Base-by-base conservation (phyloP, 768 basidiomycete genomes). In the Tricholoma furcatifolium region DNA sequence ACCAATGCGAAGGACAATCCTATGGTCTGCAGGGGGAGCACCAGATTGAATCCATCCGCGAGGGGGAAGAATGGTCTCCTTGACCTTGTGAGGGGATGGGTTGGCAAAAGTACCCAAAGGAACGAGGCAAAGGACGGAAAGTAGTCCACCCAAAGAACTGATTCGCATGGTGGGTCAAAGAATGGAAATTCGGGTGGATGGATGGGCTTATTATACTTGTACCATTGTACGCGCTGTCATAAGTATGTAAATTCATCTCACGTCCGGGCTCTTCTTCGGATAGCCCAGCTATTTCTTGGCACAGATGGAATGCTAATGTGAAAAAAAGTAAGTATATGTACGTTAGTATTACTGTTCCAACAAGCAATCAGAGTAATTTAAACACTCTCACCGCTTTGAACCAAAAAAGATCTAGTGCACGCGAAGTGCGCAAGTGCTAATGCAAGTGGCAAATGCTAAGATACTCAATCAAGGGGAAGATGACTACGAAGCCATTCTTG, bases 1-100 rank as follows among this genome's bases (percentile, higher is more conserved):
- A 18, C 74, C 84, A 42, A 86, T 81, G 52, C 79, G 83, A 59
- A 87, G 76, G 36, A 70, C 65, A 39, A 87, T 73, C n/a, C 61
- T 63, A 58, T 80, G 74, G 54, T 75, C 67, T 1, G 75, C 55
- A 9, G 76, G 69, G 18, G 84, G 75, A 30, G 68, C 63, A 35
- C 72, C 68, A 1, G 70, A 61, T 50, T 68, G 65, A 23, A 65
- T 50, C 84, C 84, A 86, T 10, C 77, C 78, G 24, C 43, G 68
- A 54, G 81, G 81, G 14, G 70, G 62, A n/a, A 62, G 4, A 20
- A 61, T 44, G 38, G 38, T 53, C 43, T 63, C 62, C 53, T 63
- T 63, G 58, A 63, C 50, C 41, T 56, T 58, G n/a, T 35, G 53
- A 38, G 56, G 20, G 17, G 36, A 51, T 47, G 42, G 41, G 18